Base-by-base conservation (phyloP, 768 basidiomycete genomes). In the Rhizopogon vulgaris region DNA sequence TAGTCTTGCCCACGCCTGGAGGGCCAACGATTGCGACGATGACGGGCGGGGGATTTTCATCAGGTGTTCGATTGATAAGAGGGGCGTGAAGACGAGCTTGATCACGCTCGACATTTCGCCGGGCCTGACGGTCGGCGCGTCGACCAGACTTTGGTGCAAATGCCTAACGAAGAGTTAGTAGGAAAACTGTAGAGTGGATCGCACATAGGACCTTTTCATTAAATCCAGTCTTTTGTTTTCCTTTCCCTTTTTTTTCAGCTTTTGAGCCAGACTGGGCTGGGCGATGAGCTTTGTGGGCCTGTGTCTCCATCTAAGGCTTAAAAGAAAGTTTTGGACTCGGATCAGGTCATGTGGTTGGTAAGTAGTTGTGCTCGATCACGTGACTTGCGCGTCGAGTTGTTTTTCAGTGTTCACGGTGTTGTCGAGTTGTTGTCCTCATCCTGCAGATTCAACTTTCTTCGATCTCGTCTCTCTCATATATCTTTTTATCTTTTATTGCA, bases 41-140 rank as follows among this genome's bases (percentile, higher is more conserved):
- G 60, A 98, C 83, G 4, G 96, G 96, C 2, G 96, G 95, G 2
- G 96, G 92, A 38, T 84, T 80, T 50, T 87, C 84, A 55, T 93
- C 86, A 4, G 96, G 95, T 9, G 93, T 97, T 47, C 96, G 82
- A 68, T 97, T 87, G 49, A 98, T 90, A 27, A 96, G 80, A 12
- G 96, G 96, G 6, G 98, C 96, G 67, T 99, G 96, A 1, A 99
- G 78, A 39, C 94, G 80, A 2, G 91, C 90, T 71, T 99, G 95
- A 65, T 96, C 93, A 50, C 84, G 82, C 65, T 99, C 96, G 27
- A 84, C 94, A 52, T 90, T 94, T 49, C 96, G 78, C 17, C 95
- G 79, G 7, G 90, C 94, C 65, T 94, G 89, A 30, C 82, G 75
- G 61, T 96, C 91, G 38, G 95, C 96, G 48, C 84, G 77, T 54